phyloP scores from a whole-genome alignment of 2,329 filamentous ascomycete genomes.

The Niveomyces coronatus region DNA sequence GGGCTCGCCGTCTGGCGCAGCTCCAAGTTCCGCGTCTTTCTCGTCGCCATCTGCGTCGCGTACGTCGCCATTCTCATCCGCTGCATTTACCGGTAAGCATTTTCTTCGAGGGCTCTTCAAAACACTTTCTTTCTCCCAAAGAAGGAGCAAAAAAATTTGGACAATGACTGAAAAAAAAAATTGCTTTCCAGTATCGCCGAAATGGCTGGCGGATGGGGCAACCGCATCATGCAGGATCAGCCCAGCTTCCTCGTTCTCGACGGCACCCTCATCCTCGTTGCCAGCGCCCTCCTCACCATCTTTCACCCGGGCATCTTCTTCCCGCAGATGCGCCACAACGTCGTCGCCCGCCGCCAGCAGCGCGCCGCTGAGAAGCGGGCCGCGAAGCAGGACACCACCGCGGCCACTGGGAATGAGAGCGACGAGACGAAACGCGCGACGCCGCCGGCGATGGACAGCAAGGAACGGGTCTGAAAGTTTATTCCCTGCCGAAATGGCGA shows the following conservation, averaged over 20 bases:
- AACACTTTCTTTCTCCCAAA: background rate
- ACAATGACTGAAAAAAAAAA: too few species aligned
- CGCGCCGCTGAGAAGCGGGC: constrained; percentile 5
- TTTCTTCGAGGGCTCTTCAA: background rate
- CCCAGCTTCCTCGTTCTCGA: constrained; percentile 49
- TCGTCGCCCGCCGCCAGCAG: constrained; percentile 4
- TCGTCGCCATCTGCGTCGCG: constrained; percentile 32
- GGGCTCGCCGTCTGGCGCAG: constrained; percentile 32
- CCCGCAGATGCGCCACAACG: constrained; percentile 34
- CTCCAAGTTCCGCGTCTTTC: constrained; percentile 32
- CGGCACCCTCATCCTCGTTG: constrained; percentile 38
- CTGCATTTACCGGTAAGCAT: constrained; percentile 42
- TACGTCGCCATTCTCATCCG: constrained; percentile 37
- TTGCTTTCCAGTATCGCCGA: constrained; percentile 40
- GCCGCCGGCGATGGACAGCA: constrained; percentile 17
- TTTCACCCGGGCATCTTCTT: constrained; percentile 47
- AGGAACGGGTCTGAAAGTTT: constrained; percentile 15
- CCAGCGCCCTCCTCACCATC: constrained; percentile 36
- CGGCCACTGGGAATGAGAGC: constrained; percentile 6
- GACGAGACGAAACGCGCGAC: constrained; percentile 12
- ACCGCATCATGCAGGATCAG: constrained; percentile 53
- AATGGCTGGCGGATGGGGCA: constrained; percentile 55
- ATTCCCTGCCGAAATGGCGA: constrained; percentile 10
- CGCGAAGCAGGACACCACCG: constrained; percentile 2
- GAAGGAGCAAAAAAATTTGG: background rate